Conservation (phyloP, 306 rosid genomes). For the Casuarina equisetifolia region DNA sequence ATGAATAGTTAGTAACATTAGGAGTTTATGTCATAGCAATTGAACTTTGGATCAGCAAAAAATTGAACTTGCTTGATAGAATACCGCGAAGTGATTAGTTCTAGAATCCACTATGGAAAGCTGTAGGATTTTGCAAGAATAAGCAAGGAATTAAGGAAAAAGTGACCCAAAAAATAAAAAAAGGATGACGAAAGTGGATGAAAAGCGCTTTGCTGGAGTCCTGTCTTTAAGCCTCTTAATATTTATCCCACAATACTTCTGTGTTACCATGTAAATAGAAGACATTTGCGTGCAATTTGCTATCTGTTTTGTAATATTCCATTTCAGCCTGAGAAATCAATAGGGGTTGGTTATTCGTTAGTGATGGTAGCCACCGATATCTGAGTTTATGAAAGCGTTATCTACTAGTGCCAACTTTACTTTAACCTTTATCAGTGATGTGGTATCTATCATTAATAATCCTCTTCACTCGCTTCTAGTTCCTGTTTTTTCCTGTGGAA, state of each 20-base stretch:
- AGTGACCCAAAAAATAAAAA: not conserved
- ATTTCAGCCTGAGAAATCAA: not conserved
- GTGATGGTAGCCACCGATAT: not conserved
- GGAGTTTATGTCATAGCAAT: not conserved
- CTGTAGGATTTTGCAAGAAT: constrained; percentile 3
- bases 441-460: not conserved
- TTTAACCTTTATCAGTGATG: not conserved
- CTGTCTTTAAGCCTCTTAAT: not conserved
- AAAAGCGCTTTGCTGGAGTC: not conserved
- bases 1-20: constrained; percentile 1
- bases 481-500: not conserved
- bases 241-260: not conserved
- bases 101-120: not conserved
- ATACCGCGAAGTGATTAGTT: not conserved
- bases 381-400: not conserved
- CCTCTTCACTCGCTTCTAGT: not conserved
- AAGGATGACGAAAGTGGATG: not conserved
- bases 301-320: not conserved
- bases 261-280: not conserved
- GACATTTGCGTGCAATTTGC: not conserved
- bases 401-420: not conserved
- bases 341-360: not conserved
- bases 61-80: constrained; percentile 1
- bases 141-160: not conserved
- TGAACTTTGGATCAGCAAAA: constrained; percentile 4